These are phyloP conservation scores for Bretziella fagacearum DNA, from an alignment of 2,329 filamentous ascomycete genomes.

Conservation along the genomic window DNA sequence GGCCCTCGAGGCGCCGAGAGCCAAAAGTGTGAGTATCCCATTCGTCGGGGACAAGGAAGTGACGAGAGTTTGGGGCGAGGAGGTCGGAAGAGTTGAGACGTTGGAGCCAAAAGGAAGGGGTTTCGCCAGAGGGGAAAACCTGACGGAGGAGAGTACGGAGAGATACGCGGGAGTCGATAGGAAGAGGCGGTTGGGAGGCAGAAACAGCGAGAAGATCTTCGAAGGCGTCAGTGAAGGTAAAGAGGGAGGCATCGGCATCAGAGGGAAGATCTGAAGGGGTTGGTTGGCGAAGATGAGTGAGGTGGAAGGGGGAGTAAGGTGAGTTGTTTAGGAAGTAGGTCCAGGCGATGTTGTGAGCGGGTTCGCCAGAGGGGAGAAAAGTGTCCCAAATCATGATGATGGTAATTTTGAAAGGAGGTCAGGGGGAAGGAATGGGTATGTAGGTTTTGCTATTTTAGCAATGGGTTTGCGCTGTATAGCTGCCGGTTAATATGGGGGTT, in stretches of 20 bases:
- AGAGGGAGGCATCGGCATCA: slow-evolving; percentile 18
- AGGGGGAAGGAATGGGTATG: neutral
- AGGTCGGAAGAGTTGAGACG: slow-evolving; percentile 25
- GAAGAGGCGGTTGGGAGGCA: slow-evolving; percentile 26
- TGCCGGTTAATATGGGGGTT: too few species aligned
- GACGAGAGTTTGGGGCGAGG: slow-evolving; percentile 20
- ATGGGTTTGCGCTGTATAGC: neutral
- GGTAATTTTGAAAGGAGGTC: neutral
- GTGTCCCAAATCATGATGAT: slow-evolving; percentile 14
- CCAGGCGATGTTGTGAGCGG: slow-evolving; percentile 10
- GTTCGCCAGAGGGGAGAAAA: slow-evolving; percentile 9
- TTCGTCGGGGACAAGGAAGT: slow-evolving; percentile 14
- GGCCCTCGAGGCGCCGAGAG: slow-evolving; percentile 16
- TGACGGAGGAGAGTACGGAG: slow-evolving; percentile 24
- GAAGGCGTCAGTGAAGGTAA: slow-evolving; percentile 40
- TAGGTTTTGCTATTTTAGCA: too few species aligned
- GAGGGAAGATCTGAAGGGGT: slow-evolving; percentile 28
- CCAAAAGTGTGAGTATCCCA: slow-evolving; percentile 1
- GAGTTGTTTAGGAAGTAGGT: slow-evolving; percentile 18
- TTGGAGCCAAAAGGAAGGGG: slow-evolving; percentile 27
- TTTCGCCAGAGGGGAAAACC: slow-evolving; percentile 27
- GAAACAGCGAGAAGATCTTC: slow-evolving; percentile 37
- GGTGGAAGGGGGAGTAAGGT: slow-evolving; percentile 29
- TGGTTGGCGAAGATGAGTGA: slow-evolving; percentile 31
- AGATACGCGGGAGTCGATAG: slow-evolving; percentile 23